phyloP scores from a whole-genome alignment of 345 rosid species.

The Eucalyptus marginata region DNA sequence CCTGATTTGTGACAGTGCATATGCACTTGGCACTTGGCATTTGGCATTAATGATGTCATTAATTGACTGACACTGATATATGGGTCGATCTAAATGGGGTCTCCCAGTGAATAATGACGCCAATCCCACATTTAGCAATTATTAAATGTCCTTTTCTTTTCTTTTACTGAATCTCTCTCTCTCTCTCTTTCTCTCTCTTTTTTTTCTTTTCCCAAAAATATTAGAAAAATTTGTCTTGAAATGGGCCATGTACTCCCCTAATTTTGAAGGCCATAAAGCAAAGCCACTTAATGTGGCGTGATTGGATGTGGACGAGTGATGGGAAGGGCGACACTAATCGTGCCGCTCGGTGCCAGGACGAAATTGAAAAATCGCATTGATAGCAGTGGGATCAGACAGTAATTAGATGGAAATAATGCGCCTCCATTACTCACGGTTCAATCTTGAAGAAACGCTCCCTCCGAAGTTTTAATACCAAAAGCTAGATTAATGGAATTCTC shows the following conservation, averaged over 20 bases:
- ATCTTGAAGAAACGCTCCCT: not conserved
- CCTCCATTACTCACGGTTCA: not conserved
- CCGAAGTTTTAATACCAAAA: not conserved
- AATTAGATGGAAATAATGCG: not conserved
- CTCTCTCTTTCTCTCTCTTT: not conserved
- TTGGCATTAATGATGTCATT: not conserved
- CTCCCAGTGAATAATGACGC: not conserved
- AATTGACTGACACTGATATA: not conserved
- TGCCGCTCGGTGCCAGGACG: not conserved
- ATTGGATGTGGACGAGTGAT: not conserved
- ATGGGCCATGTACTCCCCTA: not conserved
- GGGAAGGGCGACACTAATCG: not conserved
- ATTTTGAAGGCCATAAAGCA: not conserved
- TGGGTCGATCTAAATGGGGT: not conserved
- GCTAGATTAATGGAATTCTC: not conserved
- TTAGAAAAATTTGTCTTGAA: not conserved
- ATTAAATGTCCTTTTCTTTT: too few species aligned
- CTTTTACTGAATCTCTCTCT: not conserved
- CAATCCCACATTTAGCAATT: not conserved
- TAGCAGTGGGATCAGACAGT: conserved; percentile 13
- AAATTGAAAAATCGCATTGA: conserved; percentile 6
- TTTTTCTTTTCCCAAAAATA: not conserved
- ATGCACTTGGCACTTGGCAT: not conserved
- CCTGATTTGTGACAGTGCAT: not conserved
- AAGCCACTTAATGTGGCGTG: not conserved